Conservation (phyloP, 495 filamentous ascomycete species). For the Talaromyces trachyspermus region DNA sequence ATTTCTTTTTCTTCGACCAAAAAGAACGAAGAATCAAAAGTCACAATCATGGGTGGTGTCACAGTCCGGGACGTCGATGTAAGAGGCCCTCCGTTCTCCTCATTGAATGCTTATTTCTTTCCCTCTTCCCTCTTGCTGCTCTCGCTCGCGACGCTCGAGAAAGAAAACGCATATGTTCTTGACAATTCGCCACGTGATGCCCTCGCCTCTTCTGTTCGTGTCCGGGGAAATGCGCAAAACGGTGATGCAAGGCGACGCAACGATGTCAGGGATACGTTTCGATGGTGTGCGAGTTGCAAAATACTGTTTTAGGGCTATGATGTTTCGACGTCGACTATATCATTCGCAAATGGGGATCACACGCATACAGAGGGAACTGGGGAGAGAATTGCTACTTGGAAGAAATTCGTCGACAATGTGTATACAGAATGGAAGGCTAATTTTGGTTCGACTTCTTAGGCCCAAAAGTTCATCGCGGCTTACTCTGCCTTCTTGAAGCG, state of each 20-base stretch:
- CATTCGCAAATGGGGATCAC: too few relatives aligned
- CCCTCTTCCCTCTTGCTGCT: not conserved
- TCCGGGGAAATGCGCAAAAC: too few relatives aligned
- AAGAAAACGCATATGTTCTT: not conserved
- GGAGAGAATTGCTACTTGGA: not conserved
- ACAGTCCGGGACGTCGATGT: slow-evolving; percentile 88
- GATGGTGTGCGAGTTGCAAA: too few relatives aligned
- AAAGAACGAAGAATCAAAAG: slow-evolving; percentile 24
- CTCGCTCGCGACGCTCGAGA: not conserved
- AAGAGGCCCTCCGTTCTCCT: slow-evolving; percentile 44
- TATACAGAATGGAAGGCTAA: slow-evolving; percentile 22
- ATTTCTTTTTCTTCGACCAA: slow-evolving; percentile 12
- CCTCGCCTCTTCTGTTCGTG: not conserved
- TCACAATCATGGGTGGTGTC: slow-evolving; percentile 78
- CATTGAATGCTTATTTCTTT: too few relatives aligned
- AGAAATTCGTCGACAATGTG: not conserved
- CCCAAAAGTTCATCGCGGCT: slow-evolving; percentile 90
- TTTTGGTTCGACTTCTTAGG: slow-evolving; percentile 37
- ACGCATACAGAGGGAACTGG: not conserved
- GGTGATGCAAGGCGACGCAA: too few relatives aligned
- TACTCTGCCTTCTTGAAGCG: slow-evolving; percentile 98
- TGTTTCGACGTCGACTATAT: too few relatives aligned
- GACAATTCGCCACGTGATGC: too few relatives aligned
- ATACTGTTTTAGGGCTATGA: too few relatives aligned
- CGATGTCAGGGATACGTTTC: too few relatives aligned